Conservation (phyloP, 2,329 filamentous ascomycete genomes). For the Thelonectria rubi region DNA sequence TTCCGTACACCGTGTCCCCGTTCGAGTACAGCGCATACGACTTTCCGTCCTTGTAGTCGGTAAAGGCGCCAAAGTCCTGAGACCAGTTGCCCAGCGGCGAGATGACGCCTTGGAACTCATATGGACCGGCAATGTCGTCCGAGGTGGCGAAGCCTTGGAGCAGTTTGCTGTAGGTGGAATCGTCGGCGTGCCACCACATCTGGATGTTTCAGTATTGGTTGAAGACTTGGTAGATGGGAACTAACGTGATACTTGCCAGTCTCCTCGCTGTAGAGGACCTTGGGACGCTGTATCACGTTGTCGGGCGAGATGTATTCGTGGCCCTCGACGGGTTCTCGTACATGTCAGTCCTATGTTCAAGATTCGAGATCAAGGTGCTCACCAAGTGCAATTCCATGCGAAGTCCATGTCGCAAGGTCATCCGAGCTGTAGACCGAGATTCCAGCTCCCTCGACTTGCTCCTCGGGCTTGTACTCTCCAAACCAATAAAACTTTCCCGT, state of each 20-base stretch:
- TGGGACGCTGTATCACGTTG: conserved; percentile 69
- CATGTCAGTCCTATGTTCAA: background rate
- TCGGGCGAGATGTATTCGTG: conserved; percentile 64
- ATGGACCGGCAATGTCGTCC: conserved; percentile 62
- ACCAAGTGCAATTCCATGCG: conserved; percentile 65
- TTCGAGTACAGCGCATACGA: conserved; percentile 69
- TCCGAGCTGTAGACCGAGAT: conserved; percentile 69
- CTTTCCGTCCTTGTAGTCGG: conserved; percentile 65
- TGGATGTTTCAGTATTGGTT: conserved; percentile 36
- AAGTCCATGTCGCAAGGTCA: conserved; percentile 67
- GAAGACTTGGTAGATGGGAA: rapidly evolving
- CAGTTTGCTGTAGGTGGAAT: conserved; percentile 63
- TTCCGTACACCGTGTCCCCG: conserved; percentile 62
- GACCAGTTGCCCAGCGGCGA: conserved; percentile 69
- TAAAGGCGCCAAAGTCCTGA: conserved; percentile 69
- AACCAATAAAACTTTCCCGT: conserved; percentile 68
- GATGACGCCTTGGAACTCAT: conserved; percentile 62
- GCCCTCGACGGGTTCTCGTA: conserved; percentile 58
- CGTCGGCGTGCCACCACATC: conserved; percentile 71
- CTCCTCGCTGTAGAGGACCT: conserved; percentile 66
- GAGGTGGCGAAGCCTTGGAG: conserved; percentile 65
- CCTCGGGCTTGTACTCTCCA: conserved; percentile 68
- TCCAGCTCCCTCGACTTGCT: conserved; percentile 67
- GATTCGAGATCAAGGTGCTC: conserved; percentile 24
- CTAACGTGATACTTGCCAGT: conserved; percentile 65